Conservation (phyloP, 768 basidiomycete genomes). For the Leccinum broughii region DNA sequence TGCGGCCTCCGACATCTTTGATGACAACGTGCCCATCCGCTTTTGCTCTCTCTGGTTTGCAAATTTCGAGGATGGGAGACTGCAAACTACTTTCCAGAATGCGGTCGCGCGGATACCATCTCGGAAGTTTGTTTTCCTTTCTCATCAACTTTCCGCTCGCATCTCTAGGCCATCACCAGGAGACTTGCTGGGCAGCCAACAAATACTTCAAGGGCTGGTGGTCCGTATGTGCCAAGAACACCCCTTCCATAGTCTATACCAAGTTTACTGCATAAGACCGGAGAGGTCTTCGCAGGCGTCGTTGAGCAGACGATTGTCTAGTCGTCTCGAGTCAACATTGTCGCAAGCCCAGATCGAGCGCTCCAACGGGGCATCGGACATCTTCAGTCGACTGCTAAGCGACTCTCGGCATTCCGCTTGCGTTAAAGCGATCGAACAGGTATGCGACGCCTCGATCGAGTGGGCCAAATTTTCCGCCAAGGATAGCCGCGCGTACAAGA, state of each 20-base stretch:
- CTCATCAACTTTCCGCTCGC: conserved; percentile 94
- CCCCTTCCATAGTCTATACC: conserved; percentile 92
- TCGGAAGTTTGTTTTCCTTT: conserved; percentile 86
- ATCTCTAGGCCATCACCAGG: conserved; percentile 49
- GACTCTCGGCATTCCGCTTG: conserved; percentile 41
- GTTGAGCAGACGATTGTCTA: conserved; percentile 45
- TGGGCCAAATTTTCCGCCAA: conserved; percentile 70
- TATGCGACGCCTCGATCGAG: conserved; percentile 66
- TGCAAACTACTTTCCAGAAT: conserved; percentile 43
- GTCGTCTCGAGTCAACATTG: conserved; percentile 42
- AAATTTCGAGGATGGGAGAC: conserved; percentile 64
- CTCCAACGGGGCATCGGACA: conserved; percentile 58
- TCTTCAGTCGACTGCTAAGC: conserved; percentile 55
- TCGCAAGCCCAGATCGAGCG: conserved; percentile 52
- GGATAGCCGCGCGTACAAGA: conserved; percentile 28
- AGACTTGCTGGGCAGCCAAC: conserved; percentile 44
- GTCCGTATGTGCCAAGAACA: conserved; percentile 84
- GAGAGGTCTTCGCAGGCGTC: conserved; percentile 27
- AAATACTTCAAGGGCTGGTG: conserved; percentile 62
- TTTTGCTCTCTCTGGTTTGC: conserved; percentile 92
- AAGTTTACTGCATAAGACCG: conserved; percentile 73
- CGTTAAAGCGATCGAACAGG: conserved; percentile 52
- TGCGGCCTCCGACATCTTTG: conserved; percentile 63
- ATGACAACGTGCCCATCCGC: conserved; percentile 77
- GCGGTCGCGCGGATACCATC: conserved; percentile 71